These are phyloP conservation scores for Tylopilus sp. DNA, from an alignment of 768 basidiomycete species.

Conservation along the genomic window DNA sequence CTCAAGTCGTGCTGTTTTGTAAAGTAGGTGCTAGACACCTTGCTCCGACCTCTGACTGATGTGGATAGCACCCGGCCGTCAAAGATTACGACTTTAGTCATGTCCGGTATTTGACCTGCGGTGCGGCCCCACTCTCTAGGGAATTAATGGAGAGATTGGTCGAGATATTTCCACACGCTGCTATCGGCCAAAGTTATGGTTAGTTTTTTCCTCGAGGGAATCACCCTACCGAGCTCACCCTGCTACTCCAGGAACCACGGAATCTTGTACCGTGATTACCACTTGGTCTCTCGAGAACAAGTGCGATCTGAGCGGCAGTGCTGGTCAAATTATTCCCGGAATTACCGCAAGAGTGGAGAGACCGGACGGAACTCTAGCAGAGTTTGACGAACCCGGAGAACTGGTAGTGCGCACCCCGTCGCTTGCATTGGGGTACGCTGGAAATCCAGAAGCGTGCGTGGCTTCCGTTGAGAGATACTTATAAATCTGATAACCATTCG, in stretches of 20 bases:
- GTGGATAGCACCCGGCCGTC: conserved; percentile 36
- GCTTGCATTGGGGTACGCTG: conserved; percentile 55
- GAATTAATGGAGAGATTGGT: conserved; percentile 47
- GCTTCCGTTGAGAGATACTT: background rate
- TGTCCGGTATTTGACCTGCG: conserved; percentile 36
- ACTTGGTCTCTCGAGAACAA: conserved; percentile 42
- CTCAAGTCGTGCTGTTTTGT: conserved; percentile 46
- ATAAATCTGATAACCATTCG: conserved; percentile 7
- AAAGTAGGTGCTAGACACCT: conserved; percentile 35
- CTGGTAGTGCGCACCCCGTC: conserved; percentile 58
- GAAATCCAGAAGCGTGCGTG: conserved; percentile 59
- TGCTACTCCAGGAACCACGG: conserved; percentile 51
- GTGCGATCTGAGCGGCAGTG: conserved; percentile 50
- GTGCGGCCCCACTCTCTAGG: conserved; percentile 57
- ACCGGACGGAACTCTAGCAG: conserved; percentile 52
- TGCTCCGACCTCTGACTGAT: background rate
- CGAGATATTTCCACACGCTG: conserved; percentile 44
- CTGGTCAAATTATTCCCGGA: conserved; percentile 59
- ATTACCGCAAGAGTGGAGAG: conserved; percentile 53
- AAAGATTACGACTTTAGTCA: conserved; percentile 40
- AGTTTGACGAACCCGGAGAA: conserved; percentile 60
- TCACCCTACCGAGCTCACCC: background rate
- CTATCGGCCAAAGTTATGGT: conserved; percentile 66
- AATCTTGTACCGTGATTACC: conserved; percentile 53
- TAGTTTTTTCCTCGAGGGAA: background rate